Evolutionary conservation across 306 rosid genomes (phyloP).

Genomic region (Inga leiocalycina): DNA sequence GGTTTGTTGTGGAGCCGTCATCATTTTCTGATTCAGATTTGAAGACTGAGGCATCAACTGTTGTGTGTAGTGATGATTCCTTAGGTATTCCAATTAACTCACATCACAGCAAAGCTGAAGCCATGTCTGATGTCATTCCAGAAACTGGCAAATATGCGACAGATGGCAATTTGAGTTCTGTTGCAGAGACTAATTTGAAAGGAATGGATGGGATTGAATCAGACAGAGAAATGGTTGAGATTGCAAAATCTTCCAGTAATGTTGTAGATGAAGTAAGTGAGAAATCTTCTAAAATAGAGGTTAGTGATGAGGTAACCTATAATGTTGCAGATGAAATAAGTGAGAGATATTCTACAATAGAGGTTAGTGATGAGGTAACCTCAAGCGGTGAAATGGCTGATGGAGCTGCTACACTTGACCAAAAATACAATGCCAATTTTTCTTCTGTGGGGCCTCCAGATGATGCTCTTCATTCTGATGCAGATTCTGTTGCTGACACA

Average conservation of each 20-base stretch:
- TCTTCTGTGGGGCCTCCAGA: slow-evolving; percentile 37
- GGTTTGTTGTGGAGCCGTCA: slow-evolving; percentile 2
- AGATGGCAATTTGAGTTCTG: slow-evolving; percentile 35
- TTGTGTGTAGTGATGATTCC: slow-evolving; percentile 25
- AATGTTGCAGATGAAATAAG: background rate
- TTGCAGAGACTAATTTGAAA: slow-evolving; percentile 26
- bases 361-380: slow-evolving; percentile 35
- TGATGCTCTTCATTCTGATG: slow-evolving; percentile 37
- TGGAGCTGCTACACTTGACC: slow-evolving; percentile 40
- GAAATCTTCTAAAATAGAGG: slow-evolving; percentile 40
- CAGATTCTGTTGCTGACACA: slow-evolving; percentile 39
- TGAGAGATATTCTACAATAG: slow-evolving; percentile 36
- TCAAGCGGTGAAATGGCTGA: slow-evolving; percentile 37
- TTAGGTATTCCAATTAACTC: slow-evolving; percentile 35
- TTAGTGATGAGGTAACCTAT: slow-evolving; percentile 24
- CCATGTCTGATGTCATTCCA: slow-evolving; percentile 29
- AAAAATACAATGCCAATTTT: slow-evolving; percentile 29
- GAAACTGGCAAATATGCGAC: slow-evolving; percentile 34
- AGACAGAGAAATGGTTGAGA: slow-evolving; percentile 27
- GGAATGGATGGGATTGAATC: slow-evolving; percentile 35
- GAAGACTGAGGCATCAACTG: slow-evolving; percentile 29
- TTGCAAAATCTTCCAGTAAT: slow-evolving; percentile 31
- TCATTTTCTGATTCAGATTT: slow-evolving; percentile 32
- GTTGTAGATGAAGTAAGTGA: slow-evolving; percentile 37
- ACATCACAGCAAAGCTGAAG: slow-evolving; percentile 37